Percentiles rank a stretch among this genome's conserved stretches.
phyloP scores from a whole-genome alignment of 2,329 filamentous ascomycete genomes.

The Colletotrichum musicola region DNA sequence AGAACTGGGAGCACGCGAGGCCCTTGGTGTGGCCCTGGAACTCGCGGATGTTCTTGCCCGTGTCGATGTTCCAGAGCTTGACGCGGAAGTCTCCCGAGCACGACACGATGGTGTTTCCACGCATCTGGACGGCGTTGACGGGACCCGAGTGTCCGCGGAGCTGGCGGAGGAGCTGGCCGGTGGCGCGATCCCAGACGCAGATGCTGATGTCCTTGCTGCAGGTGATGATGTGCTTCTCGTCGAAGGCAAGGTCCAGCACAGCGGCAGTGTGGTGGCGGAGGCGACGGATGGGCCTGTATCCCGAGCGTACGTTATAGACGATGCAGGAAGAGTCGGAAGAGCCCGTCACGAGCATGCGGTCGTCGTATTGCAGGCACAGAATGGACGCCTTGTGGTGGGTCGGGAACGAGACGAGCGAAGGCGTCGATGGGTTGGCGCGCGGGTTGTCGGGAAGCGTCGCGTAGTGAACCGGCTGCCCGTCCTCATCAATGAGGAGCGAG shows the following conservation, averaged over 20 bases:
- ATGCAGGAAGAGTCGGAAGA: conserved; percentile 94
- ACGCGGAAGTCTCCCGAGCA: conserved; percentile 94
- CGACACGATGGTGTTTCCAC: conserved; percentile 91
- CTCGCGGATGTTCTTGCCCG: conserved; percentile 89
- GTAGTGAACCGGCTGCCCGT: conserved; percentile 66
- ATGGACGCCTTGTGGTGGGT: conserved; percentile 91
- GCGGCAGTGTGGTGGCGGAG: conserved; percentile 85
- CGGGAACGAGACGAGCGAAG: conserved; percentile 68
- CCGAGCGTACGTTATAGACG: conserved; percentile 84
- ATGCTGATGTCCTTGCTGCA: conserved; percentile 97
- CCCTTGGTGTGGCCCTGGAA: conserved; percentile 93
- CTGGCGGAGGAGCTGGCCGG: conserved; percentile 80
- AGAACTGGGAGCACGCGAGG: conserved; percentile 95
- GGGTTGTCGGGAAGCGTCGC: conserved; percentile 66
- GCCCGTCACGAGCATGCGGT: conserved; percentile 92
- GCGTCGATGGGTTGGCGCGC: conserved; percentile 60
- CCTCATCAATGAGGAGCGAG: conserved; percentile 63
- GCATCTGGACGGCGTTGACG: conserved; percentile 96
- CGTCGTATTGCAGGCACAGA: conserved; percentile 93
- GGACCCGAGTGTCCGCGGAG: conserved; percentile 89
- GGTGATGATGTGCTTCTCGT: conserved; percentile 92
- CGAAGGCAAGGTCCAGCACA: conserved; percentile 93
- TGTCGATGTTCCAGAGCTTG: conserved; percentile 95
- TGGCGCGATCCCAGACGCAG: conserved; percentile 91
- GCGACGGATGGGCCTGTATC: conserved; percentile 83